Conservation (phyloP, 441 rosid genomes). For the Pelargonium cotyledonis region DNA sequence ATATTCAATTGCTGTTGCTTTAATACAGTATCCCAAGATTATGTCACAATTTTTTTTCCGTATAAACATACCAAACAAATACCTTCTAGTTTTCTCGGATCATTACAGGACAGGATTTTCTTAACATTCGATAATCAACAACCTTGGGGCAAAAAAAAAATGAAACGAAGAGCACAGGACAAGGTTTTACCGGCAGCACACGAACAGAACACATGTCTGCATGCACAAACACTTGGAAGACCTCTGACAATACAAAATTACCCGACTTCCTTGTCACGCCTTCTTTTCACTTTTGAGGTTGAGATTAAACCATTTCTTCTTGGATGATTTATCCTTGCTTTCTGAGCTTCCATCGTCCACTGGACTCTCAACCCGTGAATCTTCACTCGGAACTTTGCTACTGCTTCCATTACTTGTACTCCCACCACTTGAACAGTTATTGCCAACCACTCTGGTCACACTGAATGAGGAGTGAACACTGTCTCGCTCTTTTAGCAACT, state of each 20-base stretch:
- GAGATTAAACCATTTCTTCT: slow-evolving; percentile 94
- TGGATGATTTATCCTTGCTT: slow-evolving; percentile 71
- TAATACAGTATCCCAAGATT: too few species aligned
- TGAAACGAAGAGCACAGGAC: slow-evolving; percentile 24
- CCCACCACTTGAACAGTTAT: slow-evolving; percentile 10
- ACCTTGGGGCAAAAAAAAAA: background rate
- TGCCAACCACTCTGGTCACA: slow-evolving; percentile 32
- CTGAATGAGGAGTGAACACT: slow-evolving; percentile 68
- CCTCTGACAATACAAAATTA: too few species aligned
- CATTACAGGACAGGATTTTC: too few species aligned
- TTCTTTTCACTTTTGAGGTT: slow-evolving; percentile 80
- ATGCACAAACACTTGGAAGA: too few species aligned
- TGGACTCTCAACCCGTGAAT: slow-evolving; percentile 50
- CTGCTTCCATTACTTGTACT: slow-evolving; percentile 58
- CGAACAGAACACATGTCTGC: too few species aligned
- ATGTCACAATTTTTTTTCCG: too few species aligned
- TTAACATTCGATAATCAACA: too few species aligned
- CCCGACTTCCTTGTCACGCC: background rate
- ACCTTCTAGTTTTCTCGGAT: background rate
- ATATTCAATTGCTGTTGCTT: too few species aligned
- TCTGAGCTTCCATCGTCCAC: slow-evolving; percentile 67
- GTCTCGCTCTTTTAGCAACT: slow-evolving; percentile 81
- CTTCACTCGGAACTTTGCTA: slow-evolving; percentile 56
- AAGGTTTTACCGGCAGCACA: slow-evolving; percentile 12
- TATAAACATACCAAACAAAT: background rate